phyloP scores from a whole-genome alignment of 345 rosid species.

The Bruguiera sexangula region DNA sequence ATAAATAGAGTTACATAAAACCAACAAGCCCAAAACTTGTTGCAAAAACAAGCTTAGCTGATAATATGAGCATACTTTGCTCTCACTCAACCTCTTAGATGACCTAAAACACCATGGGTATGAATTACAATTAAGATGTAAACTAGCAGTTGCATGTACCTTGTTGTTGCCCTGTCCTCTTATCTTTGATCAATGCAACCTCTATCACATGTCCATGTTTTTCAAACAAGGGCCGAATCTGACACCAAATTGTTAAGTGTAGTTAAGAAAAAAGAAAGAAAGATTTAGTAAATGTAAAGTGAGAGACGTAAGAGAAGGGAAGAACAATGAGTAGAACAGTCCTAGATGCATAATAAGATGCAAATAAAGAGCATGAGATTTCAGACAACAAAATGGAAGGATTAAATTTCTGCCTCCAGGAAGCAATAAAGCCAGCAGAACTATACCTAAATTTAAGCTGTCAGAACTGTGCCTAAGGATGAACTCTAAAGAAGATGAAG shows the following conservation, averaged over 20 bases:
- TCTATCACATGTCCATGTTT: slow-evolving; percentile 85
- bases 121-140: slow-evolving; percentile 38
- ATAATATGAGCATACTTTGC: slow-evolving; percentile 75
- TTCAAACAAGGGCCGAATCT: slow-evolving; percentile 89
- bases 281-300: neutral
- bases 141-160: slow-evolving; percentile 55
- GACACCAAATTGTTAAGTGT: slow-evolving; percentile 20
- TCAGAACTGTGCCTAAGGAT: no score
- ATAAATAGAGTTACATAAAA: slow-evolving; percentile 45
- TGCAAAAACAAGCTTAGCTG: slow-evolving; percentile 68
- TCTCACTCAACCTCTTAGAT: slow-evolving; percentile 85
- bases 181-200: slow-evolving; percentile 94
- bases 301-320: neutral
- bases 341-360: no score
- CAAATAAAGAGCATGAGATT: no score
- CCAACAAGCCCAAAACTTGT: slow-evolving; percentile 64
- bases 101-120: slow-evolving; percentile 68
- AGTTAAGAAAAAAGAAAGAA: neutral
- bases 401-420: no score
- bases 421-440: no score
- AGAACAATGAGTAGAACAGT: no score
- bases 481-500: no score
- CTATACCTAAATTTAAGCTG: no score
- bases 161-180: slow-evolving; percentile 95
- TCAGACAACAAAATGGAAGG: no score